Evolutionary conservation across 2,329 filamentous ascomycete species (phyloP).

Genomic region (Cytospora leucostoma): DNA sequence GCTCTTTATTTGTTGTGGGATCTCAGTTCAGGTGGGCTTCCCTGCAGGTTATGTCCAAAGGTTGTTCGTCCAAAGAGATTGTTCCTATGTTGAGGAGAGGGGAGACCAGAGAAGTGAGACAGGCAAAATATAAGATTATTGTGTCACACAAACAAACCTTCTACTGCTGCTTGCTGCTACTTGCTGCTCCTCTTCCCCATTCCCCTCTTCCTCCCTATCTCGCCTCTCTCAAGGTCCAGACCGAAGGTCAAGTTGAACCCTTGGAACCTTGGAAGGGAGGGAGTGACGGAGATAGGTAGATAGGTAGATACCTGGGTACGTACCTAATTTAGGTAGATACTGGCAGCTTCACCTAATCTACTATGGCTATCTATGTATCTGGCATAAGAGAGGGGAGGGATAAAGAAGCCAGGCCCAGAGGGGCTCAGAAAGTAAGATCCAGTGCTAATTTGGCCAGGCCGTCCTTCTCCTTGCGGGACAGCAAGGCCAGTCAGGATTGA

Average conservation of each 20-base stretch:
- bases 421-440: not conserved
- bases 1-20: too few relatives aligned
- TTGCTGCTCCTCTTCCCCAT: not conserved
- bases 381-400: not conserved
- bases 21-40: too few relatives aligned
- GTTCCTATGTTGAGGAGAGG: not conserved
- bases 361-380: too few relatives aligned
- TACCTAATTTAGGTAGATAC: too few relatives aligned
- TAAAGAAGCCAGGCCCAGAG: not conserved
- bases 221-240: too few relatives aligned
- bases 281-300: too few relatives aligned
- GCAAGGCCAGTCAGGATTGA: not conserved
- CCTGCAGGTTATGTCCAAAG: too few relatives aligned
- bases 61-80: not conserved
- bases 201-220: not conserved
- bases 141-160: conserved; percentile 19
- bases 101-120: conserved; percentile 9
- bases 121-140: conserved; percentile 16
- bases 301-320: too few relatives aligned
- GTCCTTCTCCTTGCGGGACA: not conserved
- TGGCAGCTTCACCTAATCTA: not conserved
- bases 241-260: too few relatives aligned
- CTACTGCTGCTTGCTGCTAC: not conserved
- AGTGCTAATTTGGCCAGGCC: conserved; percentile 1
- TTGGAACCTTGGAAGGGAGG: too few relatives aligned